Base-by-base conservation (phyloP, 139 green algal species). In the Monoraphidium neglectum region DNA sequence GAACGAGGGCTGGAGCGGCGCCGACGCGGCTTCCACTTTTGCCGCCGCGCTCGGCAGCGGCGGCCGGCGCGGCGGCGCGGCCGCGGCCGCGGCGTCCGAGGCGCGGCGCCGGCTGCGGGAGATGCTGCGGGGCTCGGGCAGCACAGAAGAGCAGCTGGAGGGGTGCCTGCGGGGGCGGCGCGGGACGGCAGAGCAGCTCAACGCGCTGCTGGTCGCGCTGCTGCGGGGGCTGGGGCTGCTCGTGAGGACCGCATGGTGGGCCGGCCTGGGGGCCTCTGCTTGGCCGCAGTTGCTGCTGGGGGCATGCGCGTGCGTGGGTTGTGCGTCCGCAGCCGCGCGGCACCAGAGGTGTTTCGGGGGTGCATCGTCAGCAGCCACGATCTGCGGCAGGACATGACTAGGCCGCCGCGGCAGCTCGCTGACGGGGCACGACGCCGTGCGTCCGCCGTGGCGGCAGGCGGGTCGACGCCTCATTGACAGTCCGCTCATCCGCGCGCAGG, bases 131-230 rank as follows among this genome's bases (percentile, higher is more conserved):
- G 21, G 15, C 69, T 26, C 51, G 2, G 8, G 33, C 2, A 40
- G 23, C 21, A 46, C 30, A 1, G 0, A 6, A 5, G 16, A 13
- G 2, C 74, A 62, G 59, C 36, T 87, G 61, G 53, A 43, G 23
- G 47, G 78, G 36, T 77, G 66, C 0, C 76, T 77, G 28, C n/a
- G 51, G n/a, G 30, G 15, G 51, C 68, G 62, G 53, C 18, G 47
- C 3, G 88, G 87, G 30, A 80, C 38, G 0, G 75, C 73, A 18
- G 91, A 94, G 86, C 66, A 90, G 73, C 79, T 97, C 66, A 77
- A 77, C 15, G 78, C 70, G 26, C 63, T 97, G 32, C 94, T 94
- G 82, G 90, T 94, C 36, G 91, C 91, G 13, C 38, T 91, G 63
- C 81, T 95, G 56, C 74, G 94, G 5, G 82, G 78, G 0, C 74